Conservation (phyloP, 1,284 basidiomycete species). For the Mycena sp. region DNA sequence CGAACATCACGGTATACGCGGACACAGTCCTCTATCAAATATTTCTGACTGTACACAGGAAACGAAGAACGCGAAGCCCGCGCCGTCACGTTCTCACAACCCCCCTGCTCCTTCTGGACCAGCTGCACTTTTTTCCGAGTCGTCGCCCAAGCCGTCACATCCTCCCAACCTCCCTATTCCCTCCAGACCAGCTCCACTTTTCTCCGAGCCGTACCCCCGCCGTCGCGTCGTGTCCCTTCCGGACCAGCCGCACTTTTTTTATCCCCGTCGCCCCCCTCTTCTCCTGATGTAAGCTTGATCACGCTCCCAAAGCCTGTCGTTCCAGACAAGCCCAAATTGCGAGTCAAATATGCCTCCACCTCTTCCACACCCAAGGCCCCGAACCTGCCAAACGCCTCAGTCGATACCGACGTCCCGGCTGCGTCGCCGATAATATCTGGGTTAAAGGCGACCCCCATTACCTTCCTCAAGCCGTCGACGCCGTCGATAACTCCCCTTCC, state of each 20-base stretch:
- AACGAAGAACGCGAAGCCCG: too few species aligned
- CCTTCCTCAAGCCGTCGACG: not conserved
- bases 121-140: too few species aligned
- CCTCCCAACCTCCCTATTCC: too few species aligned
- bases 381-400: not conserved
- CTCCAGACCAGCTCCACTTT: too few species aligned
- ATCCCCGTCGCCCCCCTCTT: conserved; percentile 7
- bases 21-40: not conserved
- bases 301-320: not conserved
- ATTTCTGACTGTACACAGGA: not conserved
- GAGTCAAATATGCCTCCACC: not conserved
- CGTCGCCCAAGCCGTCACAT: too few species aligned
- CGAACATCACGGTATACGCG: conserved; percentile 2
- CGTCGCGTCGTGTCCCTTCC: not conserved
- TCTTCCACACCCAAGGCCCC: not conserved
- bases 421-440: not conserved
- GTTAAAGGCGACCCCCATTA: not conserved
- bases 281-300: conserved; percentile 20
- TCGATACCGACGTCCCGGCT: not conserved
- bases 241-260: not conserved
- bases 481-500: too few species aligned
- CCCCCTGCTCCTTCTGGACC: not conserved
- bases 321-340: not conserved
- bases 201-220: too few species aligned
- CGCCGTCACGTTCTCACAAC: not conserved